A percentile compares a stretch with the other conserved stretches of the same genome.
Evolutionary conservation across 148 eudicot species (phyloP).

Genomic region (Rhododendron ferrugineum): DNA sequence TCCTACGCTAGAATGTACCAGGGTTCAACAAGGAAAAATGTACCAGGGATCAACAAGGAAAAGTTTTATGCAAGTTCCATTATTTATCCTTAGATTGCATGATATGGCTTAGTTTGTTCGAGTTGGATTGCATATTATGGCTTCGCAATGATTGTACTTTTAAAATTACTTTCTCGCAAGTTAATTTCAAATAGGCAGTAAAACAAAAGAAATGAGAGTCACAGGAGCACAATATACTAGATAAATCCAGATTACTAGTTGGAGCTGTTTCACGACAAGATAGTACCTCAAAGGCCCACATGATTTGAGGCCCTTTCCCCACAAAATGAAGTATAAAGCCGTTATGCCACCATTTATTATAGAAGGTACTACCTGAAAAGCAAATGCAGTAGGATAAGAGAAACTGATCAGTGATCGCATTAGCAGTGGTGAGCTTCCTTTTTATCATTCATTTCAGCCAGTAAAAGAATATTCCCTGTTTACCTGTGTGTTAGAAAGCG

Average conservation of each 20-base stretch:
- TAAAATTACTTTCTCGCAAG: neutral
- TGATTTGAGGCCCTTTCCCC: slow-evolving; percentile 93
- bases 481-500: slow-evolving; percentile 89
- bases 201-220: neutral
- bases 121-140: neutral
- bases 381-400: slow-evolving; percentile 3
- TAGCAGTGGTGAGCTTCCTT: neutral
- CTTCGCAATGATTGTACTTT: neutral
- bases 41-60: neutral
- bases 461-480: neutral
- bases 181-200: neutral
- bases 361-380: slow-evolving; percentile 71
- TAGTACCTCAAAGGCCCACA: slow-evolving; percentile 92
- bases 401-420: neutral
- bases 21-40: neutral
- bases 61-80: neutral
- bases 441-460: neutral
- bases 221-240: neutral
- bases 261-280: slow-evolving; percentile 7
- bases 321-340: slow-evolving; percentile 85
- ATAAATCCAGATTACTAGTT: neutral
- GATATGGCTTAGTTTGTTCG: neutral
- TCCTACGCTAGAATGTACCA: neutral
- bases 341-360: slow-evolving; percentile 89
- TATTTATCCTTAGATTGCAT: neutral